phyloP scores from a whole-genome alignment of 139 green algal species.

The Choricystis sp. region DNA sequence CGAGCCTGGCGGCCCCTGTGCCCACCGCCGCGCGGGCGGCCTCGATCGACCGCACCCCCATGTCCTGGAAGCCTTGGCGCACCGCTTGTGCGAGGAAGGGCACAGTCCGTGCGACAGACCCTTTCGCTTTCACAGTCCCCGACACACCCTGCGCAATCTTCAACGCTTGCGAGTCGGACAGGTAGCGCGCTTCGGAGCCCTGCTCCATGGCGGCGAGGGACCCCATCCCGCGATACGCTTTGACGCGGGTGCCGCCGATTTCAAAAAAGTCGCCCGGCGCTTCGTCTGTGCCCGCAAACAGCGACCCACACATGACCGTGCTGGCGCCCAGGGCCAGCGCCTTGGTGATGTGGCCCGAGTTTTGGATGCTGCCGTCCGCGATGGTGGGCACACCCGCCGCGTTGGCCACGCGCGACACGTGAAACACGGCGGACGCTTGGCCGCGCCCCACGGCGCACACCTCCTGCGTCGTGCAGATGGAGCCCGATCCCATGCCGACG shows the following conservation, averaged over 20 bases:
- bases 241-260: constrained; percentile 63
- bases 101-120: constrained; percentile 50
- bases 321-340: constrained; percentile 83
- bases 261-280: constrained; percentile 71
- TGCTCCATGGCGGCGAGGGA: constrained; percentile 92
- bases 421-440: constrained; percentile 91
- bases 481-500: constrained; percentile 93
- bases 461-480: constrained; percentile 98
- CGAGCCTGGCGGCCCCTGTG: constrained; percentile 51
- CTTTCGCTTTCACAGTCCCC: constrained; percentile 90
- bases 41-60: constrained; percentile 48
- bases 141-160: constrained; percentile 95
- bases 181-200: constrained; percentile 82
- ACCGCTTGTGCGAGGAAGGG: constrained; percentile 78
- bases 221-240: constrained; percentile 95
- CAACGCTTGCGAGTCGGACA: constrained; percentile 70
- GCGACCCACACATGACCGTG: constrained; percentile 86
- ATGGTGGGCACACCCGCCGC: constrained; percentile 74
- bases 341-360: constrained; percentile 92
- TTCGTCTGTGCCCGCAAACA: constrained; percentile 91
- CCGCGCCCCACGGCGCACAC: constrained; percentile 94
- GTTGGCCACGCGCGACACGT: constrained; percentile 43
- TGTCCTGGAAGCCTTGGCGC: constrained; percentile 86
- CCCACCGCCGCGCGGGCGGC: constrained; percentile 33
- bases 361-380: constrained; percentile 91